phyloP scores from a whole-genome alignment of 2,329 filamentous ascomycete genomes.

The Talaromyces sp. region DNA sequence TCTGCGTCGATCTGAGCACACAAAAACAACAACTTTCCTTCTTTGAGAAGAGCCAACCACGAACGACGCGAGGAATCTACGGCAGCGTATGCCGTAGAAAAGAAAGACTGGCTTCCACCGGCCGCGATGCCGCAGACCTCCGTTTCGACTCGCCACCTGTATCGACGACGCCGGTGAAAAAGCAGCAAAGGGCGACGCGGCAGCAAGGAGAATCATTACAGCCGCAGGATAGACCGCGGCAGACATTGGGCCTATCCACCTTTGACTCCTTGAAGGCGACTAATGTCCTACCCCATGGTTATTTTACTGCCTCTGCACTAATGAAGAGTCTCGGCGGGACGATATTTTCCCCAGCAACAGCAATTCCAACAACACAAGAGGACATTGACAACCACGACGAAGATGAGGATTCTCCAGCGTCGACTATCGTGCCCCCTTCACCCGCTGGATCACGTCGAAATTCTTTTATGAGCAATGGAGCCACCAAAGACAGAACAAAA shows the following conservation, averaged over 20 bases:
- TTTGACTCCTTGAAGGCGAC: not conserved
- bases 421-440: slow-evolving; percentile 29
- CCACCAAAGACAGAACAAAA: not conserved
- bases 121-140: slow-evolving; percentile 37
- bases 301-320: slow-evolving; percentile 5
- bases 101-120: slow-evolving; percentile 37
- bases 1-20: not conserved
- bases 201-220: not conserved
- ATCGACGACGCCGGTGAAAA: slow-evolving; percentile 21
- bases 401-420: slow-evolving; percentile 28
- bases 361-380: not conserved
- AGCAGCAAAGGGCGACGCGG: not conserved
- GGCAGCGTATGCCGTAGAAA: slow-evolving; percentile 34
- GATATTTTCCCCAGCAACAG: not conserved
- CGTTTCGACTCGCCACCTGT: slow-evolving; percentile 28
- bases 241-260: not conserved
- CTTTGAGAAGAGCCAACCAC: not conserved
- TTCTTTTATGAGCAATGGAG: slow-evolving; percentile 5
- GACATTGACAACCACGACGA: slow-evolving; percentile 28
- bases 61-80: slow-evolving; percentile 1
- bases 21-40: too few relatives aligned
- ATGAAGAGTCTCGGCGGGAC: slow-evolving; percentile 12
- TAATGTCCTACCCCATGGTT: slow-evolving; percentile 7
- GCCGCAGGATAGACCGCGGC: not conserved
- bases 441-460: slow-evolving; percentile 25